Evolutionary conservation across 805 yeast genomes (phyloP).

Genomic region (Candida sithepensis): DNA sequence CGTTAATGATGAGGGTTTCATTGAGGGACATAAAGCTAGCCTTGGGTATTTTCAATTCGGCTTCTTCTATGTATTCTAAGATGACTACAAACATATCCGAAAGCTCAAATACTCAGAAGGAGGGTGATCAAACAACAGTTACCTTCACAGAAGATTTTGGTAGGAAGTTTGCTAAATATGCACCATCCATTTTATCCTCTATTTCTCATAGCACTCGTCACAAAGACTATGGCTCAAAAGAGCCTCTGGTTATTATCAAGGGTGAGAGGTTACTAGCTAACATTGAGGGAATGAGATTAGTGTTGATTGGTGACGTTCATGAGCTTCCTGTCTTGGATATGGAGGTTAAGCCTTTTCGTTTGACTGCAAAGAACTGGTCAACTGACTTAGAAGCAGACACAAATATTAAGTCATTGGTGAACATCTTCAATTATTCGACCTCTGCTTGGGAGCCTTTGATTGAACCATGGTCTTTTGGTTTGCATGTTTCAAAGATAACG

Average conservation of each 20-base stretch:
- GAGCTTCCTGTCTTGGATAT: slow-evolving; percentile 85
- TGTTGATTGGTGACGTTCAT: slow-evolving; percentile 84
- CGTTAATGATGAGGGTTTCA: slow-evolving; percentile 75
- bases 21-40: slow-evolving; percentile 85
- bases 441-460: slow-evolving; percentile 94
- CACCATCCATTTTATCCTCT: slow-evolving; percentile 61
- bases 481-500: slow-evolving; percentile 54
- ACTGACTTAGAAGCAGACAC: slow-evolving; percentile 71
- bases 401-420: slow-evolving; percentile 60
- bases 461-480: slow-evolving; percentile 80
- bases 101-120: slow-evolving; percentile 2
- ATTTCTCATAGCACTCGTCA: slow-evolving; percentile 35
- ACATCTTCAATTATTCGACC: slow-evolving; percentile 81
- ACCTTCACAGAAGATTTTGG: slow-evolving; percentile 63
- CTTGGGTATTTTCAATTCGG: slow-evolving; percentile 64
- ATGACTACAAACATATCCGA: slow-evolving; percentile 12
- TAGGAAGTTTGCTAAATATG: slow-evolving; percentile 56
- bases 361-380: slow-evolving; percentile 79
- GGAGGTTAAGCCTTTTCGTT: slow-evolving; percentile 64
- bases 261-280: slow-evolving; percentile 67
- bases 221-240: slow-evolving; percentile 7
- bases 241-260: slow-evolving; percentile 44
- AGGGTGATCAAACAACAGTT: slow-evolving; percentile 25
- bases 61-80: slow-evolving; percentile 47
- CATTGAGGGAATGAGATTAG: slow-evolving; percentile 74